These are phyloP conservation scores for Raphanus sativus DNA, from an alignment of 345 rosid genomes.

Conservation along the genomic window DNA sequence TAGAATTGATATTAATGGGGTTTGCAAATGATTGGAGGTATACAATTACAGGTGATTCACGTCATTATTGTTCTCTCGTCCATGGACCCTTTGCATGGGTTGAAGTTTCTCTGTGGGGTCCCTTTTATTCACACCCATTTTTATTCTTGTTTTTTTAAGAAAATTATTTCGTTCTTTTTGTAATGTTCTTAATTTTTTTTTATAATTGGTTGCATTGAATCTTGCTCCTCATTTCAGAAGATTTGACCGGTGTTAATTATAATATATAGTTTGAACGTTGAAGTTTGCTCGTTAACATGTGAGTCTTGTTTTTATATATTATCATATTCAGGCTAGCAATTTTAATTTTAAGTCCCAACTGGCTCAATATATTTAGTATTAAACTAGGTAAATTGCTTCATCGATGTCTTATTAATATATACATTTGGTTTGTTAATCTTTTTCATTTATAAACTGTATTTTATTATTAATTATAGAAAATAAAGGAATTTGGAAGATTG, in stretches of 20 bases:
- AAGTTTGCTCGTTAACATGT: conserved; percentile 17
- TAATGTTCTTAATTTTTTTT: neutral
- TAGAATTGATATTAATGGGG: conserved; percentile 23
- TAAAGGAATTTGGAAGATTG: conserved; percentile 5
- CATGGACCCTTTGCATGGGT: conserved; percentile 39
- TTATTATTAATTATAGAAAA: neutral
- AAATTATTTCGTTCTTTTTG: conserved; percentile 1
- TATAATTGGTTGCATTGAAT: conserved; percentile 34
- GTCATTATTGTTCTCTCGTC: conserved; percentile 41
- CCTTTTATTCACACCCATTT: neutral
- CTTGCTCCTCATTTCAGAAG: conserved; percentile 25
- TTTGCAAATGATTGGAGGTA: conserved; percentile 39
- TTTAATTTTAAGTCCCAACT: conserved; percentile 1
- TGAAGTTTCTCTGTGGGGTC: conserved; percentile 19
- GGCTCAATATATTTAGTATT: neutral
- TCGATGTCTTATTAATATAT: neutral
- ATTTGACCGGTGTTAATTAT: conserved; percentile 22
- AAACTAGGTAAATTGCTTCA: neutral
- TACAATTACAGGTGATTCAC: conserved; percentile 33
- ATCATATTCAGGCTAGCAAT: conserved; percentile 9
- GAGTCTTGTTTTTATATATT: conserved; percentile 25
- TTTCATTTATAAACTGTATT: neutral
- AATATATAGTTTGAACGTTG: conserved; percentile 19
- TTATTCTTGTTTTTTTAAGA: neutral
- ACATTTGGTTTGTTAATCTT: neutral